phyloP scores from a whole-genome alignment of 2,329 filamentous ascomycete genomes.

The Orbilia brochopaga region DNA sequence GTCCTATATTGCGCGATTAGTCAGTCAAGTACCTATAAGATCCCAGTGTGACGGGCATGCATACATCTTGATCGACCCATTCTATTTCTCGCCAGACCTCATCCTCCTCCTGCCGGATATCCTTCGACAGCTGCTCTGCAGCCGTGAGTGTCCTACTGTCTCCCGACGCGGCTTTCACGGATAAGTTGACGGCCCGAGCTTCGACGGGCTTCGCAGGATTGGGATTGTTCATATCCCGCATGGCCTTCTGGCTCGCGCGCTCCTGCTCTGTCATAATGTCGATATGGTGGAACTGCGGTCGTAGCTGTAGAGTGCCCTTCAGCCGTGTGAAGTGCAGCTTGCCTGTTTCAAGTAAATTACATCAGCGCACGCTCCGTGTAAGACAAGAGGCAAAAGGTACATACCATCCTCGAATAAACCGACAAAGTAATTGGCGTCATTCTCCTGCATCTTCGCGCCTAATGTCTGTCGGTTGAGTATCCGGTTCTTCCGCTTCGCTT shows the following conservation, averaged over 20 bases:
- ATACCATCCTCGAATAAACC: constrained; percentile 84
- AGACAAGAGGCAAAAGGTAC: constrained; percentile 57
- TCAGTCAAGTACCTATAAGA: background rate
- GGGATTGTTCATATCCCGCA: constrained; percentile 60
- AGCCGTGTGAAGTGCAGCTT: constrained; percentile 86
- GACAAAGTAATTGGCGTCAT: constrained; percentile 83
- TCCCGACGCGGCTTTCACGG: constrained; percentile 73
- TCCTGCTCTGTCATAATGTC: constrained; percentile 81
- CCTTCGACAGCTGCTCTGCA: constrained; percentile 70
- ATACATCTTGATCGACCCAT: constrained; percentile 78
- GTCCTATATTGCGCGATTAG: constrained; percentile 11
- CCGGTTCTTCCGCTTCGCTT: constrained; percentile 71
- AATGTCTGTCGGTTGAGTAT: constrained; percentile 82
- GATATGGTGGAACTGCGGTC: constrained; percentile 89
- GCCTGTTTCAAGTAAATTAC: constrained; percentile 62
- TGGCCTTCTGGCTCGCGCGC: constrained; percentile 60
- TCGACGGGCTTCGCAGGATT: constrained; percentile 60
- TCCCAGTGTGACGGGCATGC: background rate
- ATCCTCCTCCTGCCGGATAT: constrained; percentile 75
- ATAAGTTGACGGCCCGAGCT: constrained; percentile 82
- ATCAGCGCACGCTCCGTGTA: constrained; percentile 8
- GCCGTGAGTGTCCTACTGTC: constrained; percentile 61
- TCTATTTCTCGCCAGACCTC: constrained; percentile 81
- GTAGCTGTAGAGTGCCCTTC: constrained; percentile 81
- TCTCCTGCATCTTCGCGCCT: constrained; percentile 76